A percentile compares a stretch with the other conserved stretches of the same genome.
These are phyloP conservation scores for Acanthamoeba healyi DNA, from an alignment of 208 protist species.

Conservation along the genomic window DNA sequence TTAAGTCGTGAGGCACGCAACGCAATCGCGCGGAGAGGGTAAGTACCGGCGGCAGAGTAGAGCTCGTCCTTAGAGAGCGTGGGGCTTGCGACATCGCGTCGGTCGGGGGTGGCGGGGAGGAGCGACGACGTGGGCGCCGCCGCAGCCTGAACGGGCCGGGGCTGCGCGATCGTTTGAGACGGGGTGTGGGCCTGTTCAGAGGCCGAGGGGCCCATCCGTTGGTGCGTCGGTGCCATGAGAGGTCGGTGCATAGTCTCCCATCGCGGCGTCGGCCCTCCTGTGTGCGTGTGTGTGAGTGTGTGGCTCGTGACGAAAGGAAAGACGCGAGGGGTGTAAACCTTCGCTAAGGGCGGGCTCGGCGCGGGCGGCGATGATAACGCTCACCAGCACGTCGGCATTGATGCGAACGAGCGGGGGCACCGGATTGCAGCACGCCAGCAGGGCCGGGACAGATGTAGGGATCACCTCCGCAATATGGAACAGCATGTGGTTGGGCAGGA, in stretches of 20 bases:
- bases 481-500: constrained; percentile 90
- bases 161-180: neutral
- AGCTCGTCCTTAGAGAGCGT: constrained; percentile 58
- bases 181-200: neutral
- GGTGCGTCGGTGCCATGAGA: constrained; percentile 38
- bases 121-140: neutral
- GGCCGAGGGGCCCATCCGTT: neutral
- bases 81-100: neutral
- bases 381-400: constrained; percentile 21
- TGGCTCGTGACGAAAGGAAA: too few relatives aligned
- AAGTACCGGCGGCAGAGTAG: constrained; percentile 27
- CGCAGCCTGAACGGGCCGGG: neutral
- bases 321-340: neutral
- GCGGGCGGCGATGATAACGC: neutral
- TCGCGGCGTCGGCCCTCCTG: neutral
- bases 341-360: neutral
- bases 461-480: constrained; percentile 81
- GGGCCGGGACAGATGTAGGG: constrained; percentile 75
- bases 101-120: neutral
- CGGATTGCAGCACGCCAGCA: constrained; percentile 81
- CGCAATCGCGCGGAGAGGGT: neutral
- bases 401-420: constrained; percentile 82
- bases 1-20: too few relatives aligned
- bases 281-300: too few relatives aligned
- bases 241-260: neutral